Conservation (phyloP, 2,329 filamentous ascomycete genomes). For the Fusarium sp. region DNA sequence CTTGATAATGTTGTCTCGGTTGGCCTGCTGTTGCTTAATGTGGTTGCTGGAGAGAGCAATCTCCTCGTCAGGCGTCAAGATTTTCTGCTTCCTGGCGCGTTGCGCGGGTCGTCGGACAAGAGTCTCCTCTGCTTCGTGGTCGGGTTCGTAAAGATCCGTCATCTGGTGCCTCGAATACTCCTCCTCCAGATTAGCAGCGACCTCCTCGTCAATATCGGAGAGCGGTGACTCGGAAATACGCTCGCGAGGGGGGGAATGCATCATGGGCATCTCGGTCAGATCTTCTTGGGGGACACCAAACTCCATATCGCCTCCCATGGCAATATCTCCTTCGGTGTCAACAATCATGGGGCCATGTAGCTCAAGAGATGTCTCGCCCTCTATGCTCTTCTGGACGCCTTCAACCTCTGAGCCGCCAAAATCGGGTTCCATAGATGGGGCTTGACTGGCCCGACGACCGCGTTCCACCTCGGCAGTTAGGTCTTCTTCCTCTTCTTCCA, state of each 20-base stretch:
- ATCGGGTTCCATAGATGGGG: constrained; percentile 75
- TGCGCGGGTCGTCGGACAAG: constrained; percentile 77
- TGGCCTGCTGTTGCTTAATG: constrained; percentile 87
- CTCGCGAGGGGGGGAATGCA: constrained; percentile 57
- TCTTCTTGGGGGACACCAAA: constrained; percentile 73
- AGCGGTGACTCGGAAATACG: constrained; percentile 78
- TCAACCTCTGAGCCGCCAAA: constrained; percentile 72
- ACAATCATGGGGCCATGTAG: constrained; percentile 67
- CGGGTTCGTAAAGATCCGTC: constrained; percentile 71
- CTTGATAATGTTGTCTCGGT: constrained; percentile 88
- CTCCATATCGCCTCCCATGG: constrained; percentile 68
- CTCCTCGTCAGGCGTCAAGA: constrained; percentile 83
- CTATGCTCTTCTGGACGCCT: constrained; percentile 64
- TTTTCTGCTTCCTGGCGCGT: constrained; percentile 79
- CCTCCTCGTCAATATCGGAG: constrained; percentile 75
- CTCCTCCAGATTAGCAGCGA: constrained; percentile 69
- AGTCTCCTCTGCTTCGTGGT: constrained; percentile 67
- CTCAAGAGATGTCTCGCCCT: constrained; percentile 66
- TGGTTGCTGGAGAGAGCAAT: constrained; percentile 81
- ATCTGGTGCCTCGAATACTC: constrained; percentile 66
- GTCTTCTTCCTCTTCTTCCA: constrained; percentile 73
- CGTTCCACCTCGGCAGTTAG: constrained; percentile 76
- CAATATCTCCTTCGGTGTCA: constrained; percentile 73
- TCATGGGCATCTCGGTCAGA: constrained; percentile 62
- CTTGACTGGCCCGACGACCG: constrained; percentile 82